A percentile compares a stretch with the other conserved stretches of the same genome.
phyloP scores from a whole-genome alignment of 495 filamentous ascomycete genomes.

The Cladorrhinum samala region DNA sequence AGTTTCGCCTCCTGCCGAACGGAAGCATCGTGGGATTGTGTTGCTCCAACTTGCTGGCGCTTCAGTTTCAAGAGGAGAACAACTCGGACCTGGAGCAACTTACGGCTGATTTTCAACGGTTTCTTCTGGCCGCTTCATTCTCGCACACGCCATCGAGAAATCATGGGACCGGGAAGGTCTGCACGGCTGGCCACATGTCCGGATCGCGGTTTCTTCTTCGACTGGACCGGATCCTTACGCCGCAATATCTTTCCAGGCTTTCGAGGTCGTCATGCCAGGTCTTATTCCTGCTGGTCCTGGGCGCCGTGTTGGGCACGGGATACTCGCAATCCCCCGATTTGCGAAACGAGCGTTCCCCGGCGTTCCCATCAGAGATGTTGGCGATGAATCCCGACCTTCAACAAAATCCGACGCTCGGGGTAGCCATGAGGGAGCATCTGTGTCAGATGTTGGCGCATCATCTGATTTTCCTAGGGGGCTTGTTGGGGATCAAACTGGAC shows the following conservation, averaged over 20 bases:
- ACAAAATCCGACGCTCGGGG: conserved; percentile 28
- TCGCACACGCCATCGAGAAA: conserved; percentile 15
- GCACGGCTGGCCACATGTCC: conserved; percentile 19
- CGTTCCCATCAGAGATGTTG: conserved; percentile 5
- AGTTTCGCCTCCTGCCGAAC: conserved; percentile 17
- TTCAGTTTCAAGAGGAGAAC: conserved; percentile 21
- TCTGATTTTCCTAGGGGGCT: conserved; percentile 27
- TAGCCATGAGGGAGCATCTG: conserved; percentile 30
- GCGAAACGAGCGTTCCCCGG: background rate
- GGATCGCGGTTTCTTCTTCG: conserved; percentile 22
- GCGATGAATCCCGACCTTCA: conserved; percentile 11
- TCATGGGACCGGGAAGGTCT: conserved; percentile 12
- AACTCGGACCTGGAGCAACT: conserved; percentile 11
- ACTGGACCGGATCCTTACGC: conserved; percentile 26
- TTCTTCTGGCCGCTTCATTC: conserved; percentile 25
- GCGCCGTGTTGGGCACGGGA: conserved; percentile 22
- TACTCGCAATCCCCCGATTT: conserved; percentile 5
- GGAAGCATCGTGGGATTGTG: conserved; percentile 27
- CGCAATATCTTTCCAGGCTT: conserved; percentile 20
- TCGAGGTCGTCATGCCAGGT: conserved; percentile 16
- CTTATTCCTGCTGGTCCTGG: conserved; percentile 28
- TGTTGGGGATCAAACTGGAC: conserved; percentile 28
- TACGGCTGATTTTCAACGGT: conserved; percentile 20
- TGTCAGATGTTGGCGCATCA: conserved; percentile 34
- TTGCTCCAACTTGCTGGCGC: conserved; percentile 24